phyloP scores from a whole-genome alignment of 1,284 basidiomycete genomes.

The Phylloporus sp. region DNA sequence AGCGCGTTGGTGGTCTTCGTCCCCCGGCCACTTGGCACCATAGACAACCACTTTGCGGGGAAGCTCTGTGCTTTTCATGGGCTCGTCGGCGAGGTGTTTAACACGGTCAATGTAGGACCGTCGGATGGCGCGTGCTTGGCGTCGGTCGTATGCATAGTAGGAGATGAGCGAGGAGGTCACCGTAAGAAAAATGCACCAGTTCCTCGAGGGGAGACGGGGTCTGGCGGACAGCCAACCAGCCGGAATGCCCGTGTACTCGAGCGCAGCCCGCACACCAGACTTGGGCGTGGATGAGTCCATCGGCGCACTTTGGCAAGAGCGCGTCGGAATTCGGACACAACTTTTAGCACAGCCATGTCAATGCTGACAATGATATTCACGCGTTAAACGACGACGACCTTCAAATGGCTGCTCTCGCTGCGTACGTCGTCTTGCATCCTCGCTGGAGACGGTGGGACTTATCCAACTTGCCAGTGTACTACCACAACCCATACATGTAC shows the following conservation, averaged over 20 bases:
- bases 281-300: constrained; percentile 24
- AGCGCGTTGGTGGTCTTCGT: constrained; percentile 88
- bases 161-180: constrained; percentile 73
- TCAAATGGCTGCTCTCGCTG: constrained; percentile 61
- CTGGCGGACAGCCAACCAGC: constrained; percentile 74
- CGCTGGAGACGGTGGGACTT: not conserved
- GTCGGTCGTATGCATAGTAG: constrained; percentile 85
- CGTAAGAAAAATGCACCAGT: constrained; percentile 91
- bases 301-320: not conserved
- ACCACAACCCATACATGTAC: constrained; percentile 66
- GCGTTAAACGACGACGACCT: not conserved
- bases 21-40: constrained; percentile 90
- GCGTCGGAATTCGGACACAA: constrained; percentile 30
- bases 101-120: constrained; percentile 84
- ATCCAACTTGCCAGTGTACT: constrained; percentile 50
- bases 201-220: constrained; percentile 85
- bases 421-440: constrained; percentile 46
- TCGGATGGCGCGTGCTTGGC: constrained; percentile 77
- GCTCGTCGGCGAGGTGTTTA: constrained; percentile 71
- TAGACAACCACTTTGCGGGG: constrained; percentile 88
- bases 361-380: constrained; percentile 22
- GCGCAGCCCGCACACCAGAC: constrained; percentile 56
- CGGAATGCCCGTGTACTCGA: constrained; percentile 71
- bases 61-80: constrained; percentile 66
- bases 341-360: constrained; percentile 30